These are phyloP conservation scores for Mucor saturninus DNA, from an alignment of 371 early-diverging fungal species.

Conservation along the genomic window DNA sequence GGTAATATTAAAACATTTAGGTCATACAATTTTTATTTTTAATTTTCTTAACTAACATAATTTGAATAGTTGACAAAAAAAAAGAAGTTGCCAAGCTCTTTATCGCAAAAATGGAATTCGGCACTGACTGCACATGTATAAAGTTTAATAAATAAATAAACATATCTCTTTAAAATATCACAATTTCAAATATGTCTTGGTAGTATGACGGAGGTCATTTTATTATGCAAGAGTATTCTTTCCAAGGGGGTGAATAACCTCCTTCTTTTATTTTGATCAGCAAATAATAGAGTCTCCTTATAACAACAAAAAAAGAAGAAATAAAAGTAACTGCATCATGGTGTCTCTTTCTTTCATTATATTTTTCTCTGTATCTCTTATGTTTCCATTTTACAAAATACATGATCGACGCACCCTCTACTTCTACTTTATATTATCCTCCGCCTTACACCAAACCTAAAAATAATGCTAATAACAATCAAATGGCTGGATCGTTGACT, in stretches of 20 bases:
- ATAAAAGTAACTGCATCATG: background rate
- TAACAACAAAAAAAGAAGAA: background rate
- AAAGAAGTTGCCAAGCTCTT: conserved; percentile 5
- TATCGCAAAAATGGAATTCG: conserved; percentile 4
- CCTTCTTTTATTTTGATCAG: conserved; percentile 8
- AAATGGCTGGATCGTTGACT: background rate
- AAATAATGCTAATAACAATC: background rate
- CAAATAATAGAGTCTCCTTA: background rate
- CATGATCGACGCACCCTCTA: background rate
- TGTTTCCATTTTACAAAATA: background rate
- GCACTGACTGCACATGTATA: conserved; percentile 2
- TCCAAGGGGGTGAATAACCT: background rate
- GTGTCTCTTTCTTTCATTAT: background rate
- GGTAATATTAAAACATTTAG: conserved; percentile 23
- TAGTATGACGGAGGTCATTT: conserved; percentile 1
- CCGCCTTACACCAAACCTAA: conserved; percentile 10
- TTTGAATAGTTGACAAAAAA: background rate
- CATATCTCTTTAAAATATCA: too few relatives aligned
- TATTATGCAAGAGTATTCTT: background rate
- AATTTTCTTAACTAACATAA: background rate
- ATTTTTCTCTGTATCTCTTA: background rate
- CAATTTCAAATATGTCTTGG: conserved; percentile 4
- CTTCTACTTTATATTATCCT: conserved; percentile 6
- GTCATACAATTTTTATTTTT: background rate
- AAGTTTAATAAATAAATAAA: background rate